A percentile compares a stretch with the other conserved stretches of the same genome.
These are phyloP conservation scores for Yamadazyma diospyri DNA, from an alignment of 1,139 yeast genomes.

Conservation along the genomic window DNA sequence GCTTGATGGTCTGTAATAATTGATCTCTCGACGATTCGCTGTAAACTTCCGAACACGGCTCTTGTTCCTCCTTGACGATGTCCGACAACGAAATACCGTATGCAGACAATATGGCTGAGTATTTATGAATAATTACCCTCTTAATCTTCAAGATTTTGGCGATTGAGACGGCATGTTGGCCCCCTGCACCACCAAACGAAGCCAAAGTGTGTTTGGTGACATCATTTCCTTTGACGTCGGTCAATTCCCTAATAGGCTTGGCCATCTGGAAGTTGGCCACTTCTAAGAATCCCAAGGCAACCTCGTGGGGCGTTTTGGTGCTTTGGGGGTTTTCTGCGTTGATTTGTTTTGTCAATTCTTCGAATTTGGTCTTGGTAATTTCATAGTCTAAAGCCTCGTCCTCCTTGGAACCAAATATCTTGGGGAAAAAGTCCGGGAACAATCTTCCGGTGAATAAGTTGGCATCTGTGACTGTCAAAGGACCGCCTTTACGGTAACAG, in stretches of 20 bases:
- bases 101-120: conserved; percentile 21
- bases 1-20: conserved; percentile 12
- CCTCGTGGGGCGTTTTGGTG: conserved; percentile 21
- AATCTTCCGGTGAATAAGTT: conserved; percentile 49
- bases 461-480: conserved; percentile 55
- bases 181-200: conserved; percentile 24
- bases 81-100: conserved; percentile 22
- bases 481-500: conserved; percentile 56
- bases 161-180: conserved; percentile 20
- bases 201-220: conserved; percentile 20
- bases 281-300: conserved; percentile 20
- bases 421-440: conserved; percentile 48
- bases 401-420: conserved; percentile 52
- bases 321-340: conserved; percentile 32
- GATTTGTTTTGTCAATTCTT: conserved; percentile 35
- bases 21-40: conserved; percentile 9
- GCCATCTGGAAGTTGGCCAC: conserved; percentile 23
- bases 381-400: conserved; percentile 44
- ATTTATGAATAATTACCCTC: conserved; percentile 18
- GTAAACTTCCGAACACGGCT: conserved; percentile 16
- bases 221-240: conserved; percentile 22
- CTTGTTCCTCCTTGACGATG: conserved; percentile 19
- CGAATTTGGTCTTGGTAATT: conserved; percentile 35
- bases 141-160: conserved; percentile 20
- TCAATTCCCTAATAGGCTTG: conserved; percentile 20